Conservation (phyloP, 2,329 filamentous ascomycete species). For the Xylaria digitata region DNA sequence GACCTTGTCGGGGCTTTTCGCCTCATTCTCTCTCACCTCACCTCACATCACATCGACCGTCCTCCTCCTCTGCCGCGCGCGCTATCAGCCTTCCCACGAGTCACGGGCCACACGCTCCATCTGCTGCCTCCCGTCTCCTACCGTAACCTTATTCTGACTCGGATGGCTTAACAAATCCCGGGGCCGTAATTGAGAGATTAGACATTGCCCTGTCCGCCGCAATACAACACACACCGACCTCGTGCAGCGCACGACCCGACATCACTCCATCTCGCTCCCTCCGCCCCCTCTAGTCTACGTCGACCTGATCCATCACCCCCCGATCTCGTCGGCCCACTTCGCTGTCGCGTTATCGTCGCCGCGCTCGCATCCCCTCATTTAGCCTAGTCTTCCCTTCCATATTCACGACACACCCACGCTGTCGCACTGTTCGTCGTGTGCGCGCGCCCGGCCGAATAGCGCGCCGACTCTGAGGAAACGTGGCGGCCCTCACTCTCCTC, state of each 20-base stretch:
- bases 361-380: conserved; percentile 13
- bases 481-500: conserved; percentile 68
- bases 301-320: conserved; percentile 16
- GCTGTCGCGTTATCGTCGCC: conserved; percentile 27
- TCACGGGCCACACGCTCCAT: conserved; percentile 35
- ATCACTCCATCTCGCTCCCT: conserved; percentile 11
- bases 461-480: conserved; percentile 54
- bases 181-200: conserved; percentile 23
- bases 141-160: conserved; percentile 13
- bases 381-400: neutral
- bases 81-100: conserved; percentile 32
- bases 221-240: conserved; percentile 1
- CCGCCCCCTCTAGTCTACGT: conserved; percentile 7
- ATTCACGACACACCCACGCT: conserved; percentile 1
- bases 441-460: conserved; percentile 49
- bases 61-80: conserved; percentile 32
- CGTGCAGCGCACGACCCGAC: conserved; percentile 25
- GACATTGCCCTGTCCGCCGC: conserved; percentile 24
- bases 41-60: neutral
- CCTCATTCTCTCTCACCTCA: conserved; percentile 36
- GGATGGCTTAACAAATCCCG: conserved; percentile 10
- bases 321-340: neutral
- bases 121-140: conserved; percentile 25
- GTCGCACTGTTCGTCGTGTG: conserved; percentile 32
- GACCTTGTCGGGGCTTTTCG: conserved; percentile 35